These are phyloP conservation scores for Diaporthe humulicola DNA, from an alignment of 2,329 filamentous ascomycete genomes.

Conservation along the genomic window DNA sequence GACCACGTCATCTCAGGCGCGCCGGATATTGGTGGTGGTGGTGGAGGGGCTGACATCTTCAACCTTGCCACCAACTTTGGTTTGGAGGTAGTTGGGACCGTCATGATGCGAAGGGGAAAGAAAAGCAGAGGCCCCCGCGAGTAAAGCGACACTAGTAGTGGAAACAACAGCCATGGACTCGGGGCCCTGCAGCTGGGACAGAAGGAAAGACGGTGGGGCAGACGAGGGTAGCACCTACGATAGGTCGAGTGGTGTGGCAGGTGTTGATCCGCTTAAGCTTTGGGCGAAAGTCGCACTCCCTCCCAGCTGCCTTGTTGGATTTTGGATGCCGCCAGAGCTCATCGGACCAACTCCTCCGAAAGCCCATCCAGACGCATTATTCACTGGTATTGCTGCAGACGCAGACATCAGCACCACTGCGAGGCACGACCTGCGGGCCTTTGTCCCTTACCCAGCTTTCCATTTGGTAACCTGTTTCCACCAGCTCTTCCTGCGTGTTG, in stretches of 20 bases:
- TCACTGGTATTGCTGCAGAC: slow-evolving; percentile 51
- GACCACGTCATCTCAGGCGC: slow-evolving; percentile 31
- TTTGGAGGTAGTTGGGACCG: background rate
- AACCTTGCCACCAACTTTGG: slow-evolving; percentile 35
- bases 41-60: slow-evolving; percentile 8
- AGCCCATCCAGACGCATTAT: slow-evolving; percentile 70
- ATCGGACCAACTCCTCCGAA: slow-evolving; percentile 74
- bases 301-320: slow-evolving; percentile 66
- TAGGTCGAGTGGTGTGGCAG: slow-evolving; percentile 72
- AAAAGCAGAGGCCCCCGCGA: background rate
- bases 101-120: slow-evolving; percentile 24
- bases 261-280: slow-evolving; percentile 73
- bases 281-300: slow-evolving; percentile 76
- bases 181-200: background rate
- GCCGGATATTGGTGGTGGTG: background rate
- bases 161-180: background rate
- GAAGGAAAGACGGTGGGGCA: slow-evolving; percentile 22
- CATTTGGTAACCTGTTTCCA: slow-evolving; percentile 73
- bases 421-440: slow-evolving; percentile 14
- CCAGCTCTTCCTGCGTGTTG: slow-evolving; percentile 68
- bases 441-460: slow-evolving; percentile 70
- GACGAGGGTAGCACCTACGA: slow-evolving; percentile 66
- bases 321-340: slow-evolving; percentile 66
- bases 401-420: slow-evolving; percentile 38
- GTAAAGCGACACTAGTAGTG: background rate